Evolutionary conservation across 1,284 basidiomycete genomes (phyloP).

Genomic region (Wolfiporia cocos): DNA sequence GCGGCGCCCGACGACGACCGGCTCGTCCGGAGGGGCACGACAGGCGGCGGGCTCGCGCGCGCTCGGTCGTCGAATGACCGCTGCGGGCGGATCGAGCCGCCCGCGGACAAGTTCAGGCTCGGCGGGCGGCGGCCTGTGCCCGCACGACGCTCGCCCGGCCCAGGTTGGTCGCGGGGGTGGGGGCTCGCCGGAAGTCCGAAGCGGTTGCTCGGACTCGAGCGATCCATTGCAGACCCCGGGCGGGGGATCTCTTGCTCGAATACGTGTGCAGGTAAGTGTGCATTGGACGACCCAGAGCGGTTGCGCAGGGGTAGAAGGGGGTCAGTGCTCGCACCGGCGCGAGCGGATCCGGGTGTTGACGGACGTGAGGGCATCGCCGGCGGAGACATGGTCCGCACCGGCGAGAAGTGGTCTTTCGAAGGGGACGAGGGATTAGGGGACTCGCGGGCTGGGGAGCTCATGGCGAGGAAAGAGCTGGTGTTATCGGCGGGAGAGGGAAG

Average conservation of each 20-base stretch:
- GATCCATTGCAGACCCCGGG: slow-evolving; percentile 19
- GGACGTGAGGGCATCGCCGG: slow-evolving; percentile 10
- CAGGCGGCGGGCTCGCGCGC: slow-evolving; percentile 15
- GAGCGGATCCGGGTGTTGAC: slow-evolving; percentile 4
- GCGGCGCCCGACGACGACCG: slow-evolving; percentile 10
- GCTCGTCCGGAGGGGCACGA: slow-evolving; percentile 6
- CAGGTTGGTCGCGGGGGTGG: slow-evolving; percentile 12
- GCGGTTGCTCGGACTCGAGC: no score
- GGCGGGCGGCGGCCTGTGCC: slow-evolving; percentile 14
- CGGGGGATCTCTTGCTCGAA: slow-evolving; percentile 13
- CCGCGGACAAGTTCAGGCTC: slow-evolving; percentile 16
- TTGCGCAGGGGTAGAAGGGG: slow-evolving; percentile 11
- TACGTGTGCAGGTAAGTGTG: slow-evolving; percentile 10
- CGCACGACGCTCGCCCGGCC: neutral
- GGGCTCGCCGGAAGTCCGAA: slow-evolving; percentile 20
- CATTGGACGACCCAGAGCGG: slow-evolving; percentile 24
- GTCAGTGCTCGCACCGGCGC: neutral
- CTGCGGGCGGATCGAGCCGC: slow-evolving; percentile 15
- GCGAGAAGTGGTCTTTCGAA: slow-evolving; percentile 26
- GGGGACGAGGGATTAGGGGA: slow-evolving; percentile 28
- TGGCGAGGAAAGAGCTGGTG: slow-evolving; percentile 4
- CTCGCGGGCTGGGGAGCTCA: slow-evolving; percentile 14
- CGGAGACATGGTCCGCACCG: slow-evolving; percentile 14
- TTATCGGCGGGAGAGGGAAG: slow-evolving; percentile 9
- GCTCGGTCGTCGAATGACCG: slow-evolving; percentile 20